Evolutionary conservation across 2,329 filamentous ascomycete genomes (phyloP), one percentile per base, ranked within the genome.

Genomic region (Hymenoscyphus linearis): DNA sequence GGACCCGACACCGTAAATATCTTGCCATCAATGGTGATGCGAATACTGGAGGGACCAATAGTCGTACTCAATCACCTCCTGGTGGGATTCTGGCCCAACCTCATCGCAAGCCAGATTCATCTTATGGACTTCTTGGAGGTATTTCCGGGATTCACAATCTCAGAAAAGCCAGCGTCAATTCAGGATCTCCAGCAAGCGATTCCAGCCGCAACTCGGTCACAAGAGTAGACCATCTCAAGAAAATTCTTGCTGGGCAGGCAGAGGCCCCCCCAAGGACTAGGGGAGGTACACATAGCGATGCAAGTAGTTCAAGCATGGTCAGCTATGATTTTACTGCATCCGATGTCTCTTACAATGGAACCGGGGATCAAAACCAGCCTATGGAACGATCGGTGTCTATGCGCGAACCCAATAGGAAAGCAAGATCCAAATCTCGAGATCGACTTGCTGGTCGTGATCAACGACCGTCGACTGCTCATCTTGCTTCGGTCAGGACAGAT

Each of bases 291-390:
- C 75, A 81, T 57, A 83, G 82, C 62, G 78, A 80, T 65, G 82
- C 79, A 59, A 85, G 80, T 69, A 81, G 78, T 60, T 88, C 91
- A 59, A 90, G 86, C 72, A 83, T 91, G 78, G 82, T 88, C 65
- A 89, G 86, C 75, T 88, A 86, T 65, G 87, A 90, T 60, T 81
- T 84, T 66, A 82, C 83, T 52, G 79, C 83, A n/a, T 89, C 86
- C 6, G 87, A 90, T 69, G 75, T 85, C 22, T 88, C 84, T 44
- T 86, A 84, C 72, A 85, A 83, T 16, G 60, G 53, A 36, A 65
- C 67, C 7, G 60, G 55, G 9, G 66, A 69, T 47, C 65, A 67
- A 35, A 65, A 65, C 27, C 18, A 61, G 27, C 47, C 64, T 14
- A 36, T 54, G 6, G 69, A 71, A 62, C 64, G 69, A 22, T 69